A percentile compares a stretch with the other conserved stretches of the same genome.
Evolutionary conservation across 179 eudicot genomes (phyloP).

Genomic region (Corrigiola litoralis): DNA sequence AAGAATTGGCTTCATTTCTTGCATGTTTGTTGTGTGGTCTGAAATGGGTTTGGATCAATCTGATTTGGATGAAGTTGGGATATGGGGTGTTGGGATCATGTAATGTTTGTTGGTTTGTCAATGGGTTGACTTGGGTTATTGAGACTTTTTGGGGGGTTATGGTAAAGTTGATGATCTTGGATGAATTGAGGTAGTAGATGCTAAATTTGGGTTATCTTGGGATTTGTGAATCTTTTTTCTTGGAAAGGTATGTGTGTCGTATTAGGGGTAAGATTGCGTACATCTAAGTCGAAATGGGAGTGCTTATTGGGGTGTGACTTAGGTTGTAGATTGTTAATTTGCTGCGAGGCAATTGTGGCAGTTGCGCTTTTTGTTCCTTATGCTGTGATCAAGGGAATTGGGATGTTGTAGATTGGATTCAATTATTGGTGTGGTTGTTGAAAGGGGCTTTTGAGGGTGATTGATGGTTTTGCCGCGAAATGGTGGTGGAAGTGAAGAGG

Average conservation of each 20-base stretch:
- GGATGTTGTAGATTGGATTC: too few species aligned
- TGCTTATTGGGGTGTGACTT: too few species aligned
- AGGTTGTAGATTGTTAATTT: too few species aligned
- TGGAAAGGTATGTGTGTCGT: not conserved
- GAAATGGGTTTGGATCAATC: constrained; percentile 8
- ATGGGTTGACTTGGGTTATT: not conserved
- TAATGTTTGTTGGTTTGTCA: not conserved
- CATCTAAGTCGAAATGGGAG: too few species aligned
- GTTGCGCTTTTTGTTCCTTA: too few species aligned
- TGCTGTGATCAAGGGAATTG: too few species aligned
- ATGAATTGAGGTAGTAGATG: constrained; percentile 2
- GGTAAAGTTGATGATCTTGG: not conserved
- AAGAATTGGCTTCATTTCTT: not conserved
- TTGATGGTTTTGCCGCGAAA: too few species aligned
- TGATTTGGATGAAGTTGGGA: constrained; percentile 1
- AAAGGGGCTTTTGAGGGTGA: too few species aligned
- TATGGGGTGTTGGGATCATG: constrained; percentile 11
- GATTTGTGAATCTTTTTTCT: not conserved
- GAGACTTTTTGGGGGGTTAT: not conserved
- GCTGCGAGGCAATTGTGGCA: too few species aligned
- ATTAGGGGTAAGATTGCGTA: not conserved
- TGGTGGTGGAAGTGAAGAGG: too few species aligned
- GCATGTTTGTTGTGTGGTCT: not conserved
- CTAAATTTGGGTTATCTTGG: not conserved
- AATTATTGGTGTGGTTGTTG: too few species aligned